Evolutionary conservation across 306 rosid genomes (phyloP).

Genomic region (Vigna radiata): DNA sequence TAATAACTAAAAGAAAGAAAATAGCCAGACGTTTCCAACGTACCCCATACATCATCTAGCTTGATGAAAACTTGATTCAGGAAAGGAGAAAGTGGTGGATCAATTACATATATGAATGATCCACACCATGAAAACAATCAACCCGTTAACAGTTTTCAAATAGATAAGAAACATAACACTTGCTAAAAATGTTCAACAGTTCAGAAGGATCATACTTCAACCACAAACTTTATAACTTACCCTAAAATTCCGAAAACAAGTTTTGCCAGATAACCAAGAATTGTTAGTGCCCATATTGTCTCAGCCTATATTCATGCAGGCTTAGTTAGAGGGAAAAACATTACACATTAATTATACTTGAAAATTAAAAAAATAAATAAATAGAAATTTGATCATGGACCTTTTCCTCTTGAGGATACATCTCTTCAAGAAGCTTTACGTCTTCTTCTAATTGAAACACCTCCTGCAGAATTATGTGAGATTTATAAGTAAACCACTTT

Average conservation of each 20-base stretch:
- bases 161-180: not conserved
- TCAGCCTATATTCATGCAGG: conserved; percentile 70
- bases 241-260: conserved; percentile 84
- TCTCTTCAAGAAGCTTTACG: too few relatives aligned
- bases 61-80: conserved; percentile 89
- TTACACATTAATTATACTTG: conserved; percentile 6
- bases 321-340: conserved; percentile 30
- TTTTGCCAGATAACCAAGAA: conserved; percentile 90
- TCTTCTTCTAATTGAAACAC: too few relatives aligned
- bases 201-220: not conserved
- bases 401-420: conserved; percentile 91
- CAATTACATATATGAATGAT: conserved; percentile 80
- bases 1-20: not conserved
- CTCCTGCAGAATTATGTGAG: too few relatives aligned
- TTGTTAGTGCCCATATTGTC: conserved; percentile 92
- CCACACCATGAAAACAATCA: conserved; percentile 90
- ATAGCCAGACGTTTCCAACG: conserved; percentile 8
- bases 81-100: conserved; percentile 87
- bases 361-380: not conserved
- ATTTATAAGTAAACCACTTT: too few relatives aligned
- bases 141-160: conserved; percentile 56
- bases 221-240: conserved; percentile 54
- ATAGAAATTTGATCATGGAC: conserved; percentile 41
- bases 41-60: conserved; percentile 68
- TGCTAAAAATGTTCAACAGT: not conserved